These are phyloP conservation scores for Glycine tomentella DNA, from an alignment of 306 rosid genomes.

Conservation along the genomic window DNA sequence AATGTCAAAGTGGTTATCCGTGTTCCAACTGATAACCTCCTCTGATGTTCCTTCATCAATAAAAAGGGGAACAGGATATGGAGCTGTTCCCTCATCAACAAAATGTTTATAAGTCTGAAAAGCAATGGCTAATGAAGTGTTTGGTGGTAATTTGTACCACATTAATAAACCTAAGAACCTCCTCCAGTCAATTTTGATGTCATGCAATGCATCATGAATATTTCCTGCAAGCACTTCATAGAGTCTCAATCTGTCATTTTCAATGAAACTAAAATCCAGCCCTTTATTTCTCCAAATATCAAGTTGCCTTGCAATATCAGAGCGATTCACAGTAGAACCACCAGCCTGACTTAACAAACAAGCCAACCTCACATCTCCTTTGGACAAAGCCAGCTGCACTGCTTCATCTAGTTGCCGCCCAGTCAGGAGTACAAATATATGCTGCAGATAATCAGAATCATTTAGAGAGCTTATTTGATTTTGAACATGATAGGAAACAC, in stretches of 20 bases:
- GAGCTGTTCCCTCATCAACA: slow-evolving; percentile 80
- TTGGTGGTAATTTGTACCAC: slow-evolving; percentile 89
- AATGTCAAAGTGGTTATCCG: slow-evolving; percentile 69
- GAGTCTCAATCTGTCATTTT: slow-evolving; percentile 80
- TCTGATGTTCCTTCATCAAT: slow-evolving; percentile 76
- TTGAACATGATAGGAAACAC: slow-evolving; percentile 84
- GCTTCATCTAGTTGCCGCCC: slow-evolving; percentile 89
- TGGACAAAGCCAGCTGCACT: slow-evolving; percentile 82
- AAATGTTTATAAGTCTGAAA: slow-evolving; percentile 76
- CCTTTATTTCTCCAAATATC: slow-evolving; percentile 86
- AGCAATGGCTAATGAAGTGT: slow-evolving; percentile 71
- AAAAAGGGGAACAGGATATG: slow-evolving; percentile 86
- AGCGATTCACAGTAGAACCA: slow-evolving; percentile 81
- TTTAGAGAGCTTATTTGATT: slow-evolving; percentile 73
- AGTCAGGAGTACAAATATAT: slow-evolving; percentile 76
- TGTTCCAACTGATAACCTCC: slow-evolving; percentile 53
- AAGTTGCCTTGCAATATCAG: slow-evolving; percentile 81
- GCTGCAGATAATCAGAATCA: slow-evolving; percentile 76
- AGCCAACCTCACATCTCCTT: slow-evolving; percentile 93
- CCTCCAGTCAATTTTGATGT: slow-evolving; percentile 84
- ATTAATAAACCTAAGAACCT: slow-evolving; percentile 89
- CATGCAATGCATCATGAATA: slow-evolving; percentile 69
- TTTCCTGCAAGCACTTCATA: slow-evolving; percentile 88
- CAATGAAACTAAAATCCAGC: slow-evolving; percentile 88
- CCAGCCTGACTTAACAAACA: slow-evolving; percentile 93